Base-by-base conservation (phyloP, 1,139 yeast genomes). In the Torulaspora globosa region DNA sequence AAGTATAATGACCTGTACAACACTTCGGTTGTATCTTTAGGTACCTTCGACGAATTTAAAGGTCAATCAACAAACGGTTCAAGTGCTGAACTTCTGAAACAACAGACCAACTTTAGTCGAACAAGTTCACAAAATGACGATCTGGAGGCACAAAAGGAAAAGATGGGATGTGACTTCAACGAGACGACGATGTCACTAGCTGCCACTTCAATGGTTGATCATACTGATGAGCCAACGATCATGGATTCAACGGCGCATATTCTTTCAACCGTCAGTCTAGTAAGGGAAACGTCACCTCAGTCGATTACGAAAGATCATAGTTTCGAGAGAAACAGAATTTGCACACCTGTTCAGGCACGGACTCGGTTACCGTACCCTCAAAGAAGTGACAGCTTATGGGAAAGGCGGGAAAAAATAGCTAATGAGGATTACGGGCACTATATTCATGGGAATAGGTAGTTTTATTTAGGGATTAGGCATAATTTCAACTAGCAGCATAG, bases 321-420 rank as follows among this genome's bases (percentile, higher is more conserved):
- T 41, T 16, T 39, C 9, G 28, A 36, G 18, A 34, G 29, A 14
- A 42, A 34, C 21, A 47, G 40, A 18, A 51, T 56, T 4, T 31
- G 48, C 28, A 54, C 59, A 10, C 59, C 59, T 11, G 49, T 46
- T 14, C 50, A 44, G 30, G 58, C 55, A 4, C 44, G 55, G 27
- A 52, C 53, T 32, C 39, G 50, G 28, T n/a, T 32, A 7, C 27
- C 43, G 11, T 36, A 40, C 27, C 52, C 51, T 1, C 46, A 35
- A 16, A 44, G 56, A 32, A 38, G 44, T n/a, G 41, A 49, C 12
- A 50, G 55, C 39, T 30, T 54, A 29, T 39, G 45, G 40, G 48
- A 49, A 15, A 50, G 57, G 34, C 45, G 53, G 24, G 46, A 46
- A 10, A 40, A 47, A 12, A 54, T 54, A 18, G 51, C 55, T 33